Base-by-base conservation (phyloP, 352 stramenopile species). In the Phytophthora pistaciae region DNA sequence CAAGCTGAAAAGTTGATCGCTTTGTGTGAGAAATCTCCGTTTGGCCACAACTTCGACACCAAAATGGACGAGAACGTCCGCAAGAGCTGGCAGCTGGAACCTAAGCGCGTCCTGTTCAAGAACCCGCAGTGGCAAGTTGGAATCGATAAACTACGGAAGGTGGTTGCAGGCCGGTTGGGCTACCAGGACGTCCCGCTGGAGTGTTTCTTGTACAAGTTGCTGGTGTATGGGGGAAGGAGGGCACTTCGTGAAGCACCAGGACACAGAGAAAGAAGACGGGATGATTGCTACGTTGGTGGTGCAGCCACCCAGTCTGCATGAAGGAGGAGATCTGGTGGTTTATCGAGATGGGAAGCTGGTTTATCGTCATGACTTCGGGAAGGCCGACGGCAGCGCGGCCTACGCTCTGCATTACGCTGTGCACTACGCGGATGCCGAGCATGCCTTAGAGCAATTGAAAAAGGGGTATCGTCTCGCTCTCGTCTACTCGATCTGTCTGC, bases 41-140 rank as follows among this genome's bases (percentile, higher is more conserved):
- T 54, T 2, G 56, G 56, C 11, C 11, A 23, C 5, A 53, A 42
- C 21, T 25, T 46, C 14, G 27, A 62, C 20, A 59, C 53, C 3
- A 21, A 52, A 16, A 52, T 63, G 23, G 56, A 63, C 25, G 56
- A 63, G 4, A 63, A 14, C 11, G 56, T 53, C 8, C 56, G 38
- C 13, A 61, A 61, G 8, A 61, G 56, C 36, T 61, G 36, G 56
- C 38, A 63, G 44, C 44, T 50, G 0, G 13, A 50, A 20, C 44
- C n/a, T 1, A 5, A 50, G 13, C 16, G 3, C 9, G 44, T 23
- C 4, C 16, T 25, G 44, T 50, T 50, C 44, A 50, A 18, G 2
- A 42, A 42, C 3, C 36, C 36, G 36, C 44, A 21, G 13, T 50
- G 44, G 44, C 44, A 50, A 0, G 10, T 16, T 50, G 44, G 44